Base-by-base conservation (phyloP, 768 basidiomycete species). In the Agrocybe pediades region DNA sequence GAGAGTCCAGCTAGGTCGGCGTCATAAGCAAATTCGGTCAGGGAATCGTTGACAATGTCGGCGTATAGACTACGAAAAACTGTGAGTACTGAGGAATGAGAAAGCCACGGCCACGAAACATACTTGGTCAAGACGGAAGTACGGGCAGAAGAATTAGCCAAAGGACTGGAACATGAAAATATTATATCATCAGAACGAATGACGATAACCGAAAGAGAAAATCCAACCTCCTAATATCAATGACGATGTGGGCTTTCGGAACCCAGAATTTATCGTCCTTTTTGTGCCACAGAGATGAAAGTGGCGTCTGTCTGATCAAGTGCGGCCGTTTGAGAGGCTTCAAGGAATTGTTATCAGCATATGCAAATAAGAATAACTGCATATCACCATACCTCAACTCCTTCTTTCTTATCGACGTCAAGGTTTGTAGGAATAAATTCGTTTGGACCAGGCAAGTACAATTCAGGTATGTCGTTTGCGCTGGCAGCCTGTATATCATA, bases 181-280 rank as follows among this genome's bases (percentile, higher is more conserved):
- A 53, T 26, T 8, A 17, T n/a, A n/a, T n/a, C n/a, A 36, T 51
- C 24, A 30, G 19, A 33, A 40, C 19, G 36, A 29, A n/a, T 27
- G 3, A 24, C 17, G 36, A 40, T 20, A 47, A 16, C 11, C 51
- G 29, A 20, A 46, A 13, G 50, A 17, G 21, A 41, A 13, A 26
- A 33, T 63, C 71, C 19, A 65, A 89, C 91, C 84, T 91, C 61
- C 88, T 81, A 41, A 95, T 74, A 59, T 90, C 84, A 49, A 98
- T 78, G 51, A 87, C 72, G 19, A 88, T 80, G 56, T 84, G 80
- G 2, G 94, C 93, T 65, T 91, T 92, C 0, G 97, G 97, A 9
- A 96, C 84, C 90, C 93, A 96, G 75, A 97, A 99, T 55, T 78
- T 82, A 68, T 99, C 96, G 67, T 99, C 97, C 66, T 95, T 95